A percentile compares a stretch with the other conserved stretches of the same genome.
phyloP scores from a whole-genome alignment of 1,284 basidiomycete species.

The Pascua guehoae region DNA sequence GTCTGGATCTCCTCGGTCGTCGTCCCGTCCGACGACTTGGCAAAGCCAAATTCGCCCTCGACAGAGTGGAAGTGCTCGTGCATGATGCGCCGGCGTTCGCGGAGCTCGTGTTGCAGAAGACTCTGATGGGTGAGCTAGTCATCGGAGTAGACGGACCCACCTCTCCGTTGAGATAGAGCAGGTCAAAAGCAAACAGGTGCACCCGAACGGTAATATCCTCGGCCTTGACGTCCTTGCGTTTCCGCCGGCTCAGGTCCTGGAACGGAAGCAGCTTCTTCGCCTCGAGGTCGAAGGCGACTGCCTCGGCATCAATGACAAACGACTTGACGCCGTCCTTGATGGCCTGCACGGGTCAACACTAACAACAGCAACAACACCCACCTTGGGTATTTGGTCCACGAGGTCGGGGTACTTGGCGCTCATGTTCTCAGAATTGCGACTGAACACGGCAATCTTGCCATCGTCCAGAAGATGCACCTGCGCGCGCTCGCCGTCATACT shows the following conservation, averaged over 20 bases:
- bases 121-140: constrained; percentile 32
- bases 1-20: constrained; percentile 90
- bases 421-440: constrained; percentile 98
- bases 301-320: constrained; percentile 79
- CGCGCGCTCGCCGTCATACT: constrained; percentile 98
- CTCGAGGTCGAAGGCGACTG: constrained; percentile 69
- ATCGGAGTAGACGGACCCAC: constrained; percentile 22
- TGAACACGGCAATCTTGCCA: constrained; percentile 82
- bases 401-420: constrained; percentile 98
- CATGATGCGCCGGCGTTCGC: constrained; percentile 71
- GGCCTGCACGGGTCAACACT: constrained; percentile 57
- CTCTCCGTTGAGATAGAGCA: constrained; percentile 57
- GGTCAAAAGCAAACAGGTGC: constrained; percentile 57
- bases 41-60: constrained; percentile 87
- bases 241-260: constrained; percentile 79
- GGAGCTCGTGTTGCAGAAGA: constrained; percentile 42
- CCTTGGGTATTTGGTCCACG: constrained; percentile 82
- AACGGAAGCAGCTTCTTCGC: constrained; percentile 70
- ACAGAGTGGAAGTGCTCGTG: constrained; percentile 76
- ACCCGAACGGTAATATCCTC: constrained; percentile 58
- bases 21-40: constrained; percentile 82
- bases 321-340: constrained; percentile 72
- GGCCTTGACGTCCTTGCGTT: constrained; percentile 75
- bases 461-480: constrained; percentile 82
- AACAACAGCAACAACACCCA: too few species aligned